Evolutionary conservation across 768 basidiomycete genomes (phyloP).

Genomic region (Coprinopsis cinerea): DNA sequence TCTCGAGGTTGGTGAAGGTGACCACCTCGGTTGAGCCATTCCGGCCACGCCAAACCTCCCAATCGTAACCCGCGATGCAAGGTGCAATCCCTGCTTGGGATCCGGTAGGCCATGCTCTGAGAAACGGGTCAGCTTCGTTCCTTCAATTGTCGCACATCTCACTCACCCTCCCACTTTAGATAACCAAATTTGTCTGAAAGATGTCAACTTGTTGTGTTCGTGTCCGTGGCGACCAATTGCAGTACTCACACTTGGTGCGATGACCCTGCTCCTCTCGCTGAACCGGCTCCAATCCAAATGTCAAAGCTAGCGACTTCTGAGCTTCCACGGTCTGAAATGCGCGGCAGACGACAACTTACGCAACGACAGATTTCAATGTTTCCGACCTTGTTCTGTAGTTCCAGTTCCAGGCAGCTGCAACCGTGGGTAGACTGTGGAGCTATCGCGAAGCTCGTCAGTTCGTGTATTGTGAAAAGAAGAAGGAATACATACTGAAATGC

Average conservation of each 20-base stretch:
- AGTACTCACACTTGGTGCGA: neutral
- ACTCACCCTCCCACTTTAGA: constrained; percentile 6
- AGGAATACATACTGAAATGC: neutral
- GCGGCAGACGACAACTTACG: neutral
- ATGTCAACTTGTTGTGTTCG: neutral
- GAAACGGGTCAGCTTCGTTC: neutral
- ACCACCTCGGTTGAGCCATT: constrained; percentile 51
- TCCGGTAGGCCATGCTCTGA: constrained; percentile 3
- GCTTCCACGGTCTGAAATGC: neutral
- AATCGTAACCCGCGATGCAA: constrained; percentile 37
- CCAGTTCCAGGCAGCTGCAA: constrained; percentile 7
- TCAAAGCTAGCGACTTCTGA: neutral
- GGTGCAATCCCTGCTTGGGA: neutral
- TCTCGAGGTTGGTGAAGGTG: constrained; percentile 43
- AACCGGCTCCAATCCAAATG: neutral
- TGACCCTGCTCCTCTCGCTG: neutral
- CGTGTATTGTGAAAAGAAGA: neutral
- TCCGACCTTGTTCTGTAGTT: neutral
- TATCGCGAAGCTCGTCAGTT: neutral
- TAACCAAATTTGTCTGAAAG: constrained; percentile 7
- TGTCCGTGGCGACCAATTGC: neutral
- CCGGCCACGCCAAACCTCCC: constrained; percentile 52
- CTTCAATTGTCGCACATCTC: neutral
- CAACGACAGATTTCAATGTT: constrained; percentile 1
- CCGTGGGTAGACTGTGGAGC: neutral